Evolutionary conservation across 1,284 basidiomycete genomes (phyloP), one percentile per base, ranked within the genome.

Genomic region (Wallemia ichthyophaga): DNA sequence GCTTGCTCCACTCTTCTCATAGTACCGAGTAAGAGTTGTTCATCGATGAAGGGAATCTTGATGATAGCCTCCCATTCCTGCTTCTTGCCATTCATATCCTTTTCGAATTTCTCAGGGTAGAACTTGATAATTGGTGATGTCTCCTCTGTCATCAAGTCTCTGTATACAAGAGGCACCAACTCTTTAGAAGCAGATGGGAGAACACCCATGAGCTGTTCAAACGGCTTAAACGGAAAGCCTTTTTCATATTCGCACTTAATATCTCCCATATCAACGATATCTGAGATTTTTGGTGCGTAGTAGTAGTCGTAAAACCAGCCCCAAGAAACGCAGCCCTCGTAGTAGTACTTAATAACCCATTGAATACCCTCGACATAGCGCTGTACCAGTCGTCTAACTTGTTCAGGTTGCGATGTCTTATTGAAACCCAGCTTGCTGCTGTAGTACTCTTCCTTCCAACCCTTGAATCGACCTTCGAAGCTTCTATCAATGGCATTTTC

Each of bases 281-380:
- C 92, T 85, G 61, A 1, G 63, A 94, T 91, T 58, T 87, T 79
- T 17, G 89, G 92, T 0, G 92, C 84, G 69, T 94, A 98, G 69
- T 98, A 92, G 69, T 95, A 96, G 68, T 91, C 75, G 72, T 96
- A 98, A 74, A 95, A 98, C 94, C 94, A 98, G 25, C 86, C 79
- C 92, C 92, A 98, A 2, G 87, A 91, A 1, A 86, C 85, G 17
- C 95, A 89, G 31, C 92, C 92, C 63, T 84, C 81, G 71, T 96
- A 96, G 70, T 98, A 98, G 71, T 98, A 98, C 69, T 89, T 84
- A 79, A 98, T 83, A 27, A 98, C 88, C 94, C 92, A 98, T 68
- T 98, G 94, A 62, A 98, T 72, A 0, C 92, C 94, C 69, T 98
- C 88, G 33, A 88, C 77, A 69, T 95, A 98, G 62, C 80, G 78